Evolutionary conservation across 768 basidiomycete species (phyloP).

Genomic region (Chlorophyllum brunneum): DNA sequence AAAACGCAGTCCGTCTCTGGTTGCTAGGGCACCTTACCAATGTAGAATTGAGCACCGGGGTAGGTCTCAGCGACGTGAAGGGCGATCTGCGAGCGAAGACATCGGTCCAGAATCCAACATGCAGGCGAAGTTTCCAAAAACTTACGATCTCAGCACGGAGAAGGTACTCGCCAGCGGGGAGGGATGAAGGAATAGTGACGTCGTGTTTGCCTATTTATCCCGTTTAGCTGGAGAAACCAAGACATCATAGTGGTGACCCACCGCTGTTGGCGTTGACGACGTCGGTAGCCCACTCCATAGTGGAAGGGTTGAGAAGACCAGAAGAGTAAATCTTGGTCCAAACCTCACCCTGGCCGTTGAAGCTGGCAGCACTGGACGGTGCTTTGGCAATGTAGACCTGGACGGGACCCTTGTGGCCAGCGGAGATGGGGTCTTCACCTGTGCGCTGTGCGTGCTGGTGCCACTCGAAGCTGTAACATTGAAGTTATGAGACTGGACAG

Average conservation of each 20-base stretch:
- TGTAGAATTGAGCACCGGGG: slow-evolving; percentile 44
- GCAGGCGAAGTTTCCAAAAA: neutral
- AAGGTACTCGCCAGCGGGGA: slow-evolving; percentile 48
- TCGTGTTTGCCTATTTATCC: slow-evolving; percentile 39
- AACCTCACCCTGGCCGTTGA: slow-evolving; percentile 39
- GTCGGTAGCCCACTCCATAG: slow-evolving; percentile 44
- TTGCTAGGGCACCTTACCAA: slow-evolving; percentile 40
- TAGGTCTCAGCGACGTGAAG: slow-evolving; percentile 38
- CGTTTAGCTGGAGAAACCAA: neutral
- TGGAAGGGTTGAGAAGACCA: slow-evolving; percentile 17
- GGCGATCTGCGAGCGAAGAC: slow-evolving; percentile 20
- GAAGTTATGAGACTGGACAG: neutral
- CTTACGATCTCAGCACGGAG: slow-evolving; percentile 46
- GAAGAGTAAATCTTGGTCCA: slow-evolving; percentile 46
- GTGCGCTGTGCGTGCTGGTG: slow-evolving; percentile 52
- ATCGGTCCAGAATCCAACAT: neutral
- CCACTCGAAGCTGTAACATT: slow-evolving; percentile 43
- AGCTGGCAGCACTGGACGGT: slow-evolving; percentile 29
- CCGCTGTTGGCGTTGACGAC: slow-evolving; percentile 44
- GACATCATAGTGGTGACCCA: slow-evolving; percentile 12
- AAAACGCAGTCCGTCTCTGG: neutral
- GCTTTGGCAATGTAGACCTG: slow-evolving; percentile 51
- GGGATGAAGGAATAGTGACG: slow-evolving; percentile 37
- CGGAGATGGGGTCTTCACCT: slow-evolving; percentile 48
- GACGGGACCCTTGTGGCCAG: slow-evolving; percentile 48